Evolutionary conservation across 257 asterid species (phyloP).

Genomic region (Penstemon newberryi): DNA sequence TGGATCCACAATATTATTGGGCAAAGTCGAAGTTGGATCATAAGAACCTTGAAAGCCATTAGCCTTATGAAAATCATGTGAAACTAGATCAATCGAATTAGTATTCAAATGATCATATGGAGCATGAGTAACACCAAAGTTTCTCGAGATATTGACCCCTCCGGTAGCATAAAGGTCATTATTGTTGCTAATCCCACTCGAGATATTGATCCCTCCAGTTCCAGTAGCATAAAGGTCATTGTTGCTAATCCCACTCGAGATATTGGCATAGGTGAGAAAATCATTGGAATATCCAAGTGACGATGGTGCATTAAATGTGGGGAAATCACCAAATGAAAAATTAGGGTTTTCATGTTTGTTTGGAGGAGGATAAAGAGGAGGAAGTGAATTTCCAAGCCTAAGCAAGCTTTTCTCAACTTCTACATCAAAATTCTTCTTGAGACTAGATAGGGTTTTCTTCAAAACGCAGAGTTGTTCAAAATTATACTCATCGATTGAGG

Average conservation of each 20-base stretch:
- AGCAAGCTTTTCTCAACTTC: constrained; percentile 4
- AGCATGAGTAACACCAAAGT: neutral
- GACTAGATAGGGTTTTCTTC: constrained; percentile 12
- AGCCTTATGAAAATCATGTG: neutral
- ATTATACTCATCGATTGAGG: constrained; percentile 23
- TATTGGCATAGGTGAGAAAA: neutral
- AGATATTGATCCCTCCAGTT: neutral
- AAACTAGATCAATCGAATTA: neutral
- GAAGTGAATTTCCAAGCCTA: constrained; percentile 6
- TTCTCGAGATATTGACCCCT: neutral
- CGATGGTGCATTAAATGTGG: neutral
- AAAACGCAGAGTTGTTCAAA: constrained; percentile 5
- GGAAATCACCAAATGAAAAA: neutral
- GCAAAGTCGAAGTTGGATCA: neutral
- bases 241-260: constrained; percentile 5
- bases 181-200: neutral
- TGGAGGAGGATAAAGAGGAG: neutral
- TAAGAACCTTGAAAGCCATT: neutral
- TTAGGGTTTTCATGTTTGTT: constrained; percentile 1
- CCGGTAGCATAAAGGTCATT: neutral
- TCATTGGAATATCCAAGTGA: constrained; percentile 6
- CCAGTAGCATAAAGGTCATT: neutral
- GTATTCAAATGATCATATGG: neutral
- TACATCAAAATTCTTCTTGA: constrained; percentile 27
- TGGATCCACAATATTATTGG: neutral